Conservation (phyloP, 1,284 basidiomycete genomes). For the Gymnopus androsaceus region DNA sequence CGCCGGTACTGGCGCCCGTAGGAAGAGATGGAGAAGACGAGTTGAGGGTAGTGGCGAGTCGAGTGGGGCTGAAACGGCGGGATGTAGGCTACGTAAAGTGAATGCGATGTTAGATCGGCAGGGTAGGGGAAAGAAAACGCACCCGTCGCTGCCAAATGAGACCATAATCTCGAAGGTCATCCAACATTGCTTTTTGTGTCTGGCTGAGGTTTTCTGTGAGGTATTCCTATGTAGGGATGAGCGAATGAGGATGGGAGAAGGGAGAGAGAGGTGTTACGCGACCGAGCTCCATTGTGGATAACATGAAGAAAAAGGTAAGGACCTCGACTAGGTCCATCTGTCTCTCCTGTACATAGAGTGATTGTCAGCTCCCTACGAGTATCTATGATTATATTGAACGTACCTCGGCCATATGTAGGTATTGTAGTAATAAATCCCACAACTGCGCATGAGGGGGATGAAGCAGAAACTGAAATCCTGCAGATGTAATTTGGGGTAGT, state of each 20-base stretch:
- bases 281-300: conserved; percentile 92
- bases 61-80: conserved; percentile 92
- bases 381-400: conserved; percentile 22
- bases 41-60: conserved; percentile 91
- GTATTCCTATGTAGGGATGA: conserved; percentile 89
- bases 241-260: too few relatives aligned
- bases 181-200: conserved; percentile 85
- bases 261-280: conserved; percentile 56
- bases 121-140: too few relatives aligned
- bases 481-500: conserved; percentile 84
- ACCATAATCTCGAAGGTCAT: conserved; percentile 93
- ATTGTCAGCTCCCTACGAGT: conserved; percentile 16
- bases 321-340: conserved; percentile 94
- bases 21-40: conserved; percentile 76
- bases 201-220: conserved; percentile 80
- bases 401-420: conserved; percentile 82
- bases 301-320: conserved; percentile 91
- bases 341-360: conserved; percentile 62
- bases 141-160: too few relatives aligned
- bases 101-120: conserved; percentile 21
- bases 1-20: too few relatives aligned
- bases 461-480: conserved; percentile 96
- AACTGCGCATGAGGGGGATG: conserved; percentile 96
- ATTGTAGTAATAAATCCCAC: conserved; percentile 95
- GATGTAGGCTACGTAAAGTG: conserved; percentile 57